These are phyloP conservation scores for Ceratocystiopsis brevicomis DNA, from an alignment of 2,329 filamentous ascomycete genomes.

Conservation along the genomic window DNA sequence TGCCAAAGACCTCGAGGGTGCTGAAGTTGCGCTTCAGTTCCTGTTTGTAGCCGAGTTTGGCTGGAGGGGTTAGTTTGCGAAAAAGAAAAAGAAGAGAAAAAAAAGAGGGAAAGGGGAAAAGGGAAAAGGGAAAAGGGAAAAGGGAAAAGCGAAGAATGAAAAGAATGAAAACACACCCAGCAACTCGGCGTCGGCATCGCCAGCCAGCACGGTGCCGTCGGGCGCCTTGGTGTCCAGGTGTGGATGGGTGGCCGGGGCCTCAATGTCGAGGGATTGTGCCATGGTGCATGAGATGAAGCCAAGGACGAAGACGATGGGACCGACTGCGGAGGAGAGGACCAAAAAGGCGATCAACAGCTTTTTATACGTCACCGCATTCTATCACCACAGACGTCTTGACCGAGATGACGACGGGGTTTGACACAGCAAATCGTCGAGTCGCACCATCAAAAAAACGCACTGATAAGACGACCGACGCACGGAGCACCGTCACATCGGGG, in stretches of 20 bases:
- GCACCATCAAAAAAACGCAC: no score
- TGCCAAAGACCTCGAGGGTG: conserved; percentile 42
- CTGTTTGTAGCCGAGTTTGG: conserved; percentile 26
- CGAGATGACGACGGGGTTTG: no score
- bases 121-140: not conserved
- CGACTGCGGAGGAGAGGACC: no score
- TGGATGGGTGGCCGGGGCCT: conserved; percentile 8
- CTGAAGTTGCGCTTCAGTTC: conserved; percentile 42
- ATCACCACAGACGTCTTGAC: no score
- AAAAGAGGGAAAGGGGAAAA: not conserved
- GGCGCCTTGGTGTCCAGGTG: conserved; percentile 5
- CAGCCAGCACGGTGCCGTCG: conserved; percentile 11
- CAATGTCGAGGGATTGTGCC: conserved; percentile 3
- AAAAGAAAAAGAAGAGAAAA: not conserved
- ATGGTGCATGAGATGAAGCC: not conserved
- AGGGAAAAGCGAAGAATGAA: no score
- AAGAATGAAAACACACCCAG: conserved; percentile 11
- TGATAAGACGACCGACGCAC: no score
- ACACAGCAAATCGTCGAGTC: no score
- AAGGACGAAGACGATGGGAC: not conserved
- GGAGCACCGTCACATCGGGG: no score
- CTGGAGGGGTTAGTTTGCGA: conserved; percentile 9
- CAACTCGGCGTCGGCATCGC: conserved; percentile 15
- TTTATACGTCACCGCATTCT: no score
- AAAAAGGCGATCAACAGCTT: no score